Conservation (phyloP, 2,329 filamentous ascomycete genomes). For the Diaporthe ampelina region DNA sequence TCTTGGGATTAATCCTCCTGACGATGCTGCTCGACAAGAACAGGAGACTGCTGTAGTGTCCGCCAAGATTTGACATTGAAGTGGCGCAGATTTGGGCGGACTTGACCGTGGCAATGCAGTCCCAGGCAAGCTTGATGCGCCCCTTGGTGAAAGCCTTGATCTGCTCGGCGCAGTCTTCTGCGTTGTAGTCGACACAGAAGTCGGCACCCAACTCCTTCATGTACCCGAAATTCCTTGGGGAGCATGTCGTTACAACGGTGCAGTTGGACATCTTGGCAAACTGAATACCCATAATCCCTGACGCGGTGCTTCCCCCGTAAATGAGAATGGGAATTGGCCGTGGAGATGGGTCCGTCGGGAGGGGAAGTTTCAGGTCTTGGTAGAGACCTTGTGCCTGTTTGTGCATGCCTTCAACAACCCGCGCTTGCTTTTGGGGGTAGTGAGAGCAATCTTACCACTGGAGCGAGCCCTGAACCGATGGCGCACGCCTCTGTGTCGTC, state of each 20-base stretch:
- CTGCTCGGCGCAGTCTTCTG: background rate
- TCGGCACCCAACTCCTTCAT: constrained; percentile 59
- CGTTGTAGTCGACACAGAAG: constrained; percentile 60
- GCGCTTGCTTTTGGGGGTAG: too few species aligned
- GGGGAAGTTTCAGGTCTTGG: background rate
- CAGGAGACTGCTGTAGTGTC: background rate
- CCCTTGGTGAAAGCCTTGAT: background rate
- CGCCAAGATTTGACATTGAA: background rate
- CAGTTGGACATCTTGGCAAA: background rate
- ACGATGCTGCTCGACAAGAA: background rate
- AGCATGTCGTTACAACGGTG: constrained; percentile 57
- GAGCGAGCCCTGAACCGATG: too few species aligned
- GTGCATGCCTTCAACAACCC: too few species aligned
- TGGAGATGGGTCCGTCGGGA: background rate
- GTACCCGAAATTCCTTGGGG: constrained; percentile 56
- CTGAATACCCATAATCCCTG: background rate
- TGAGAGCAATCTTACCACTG: too few species aligned
- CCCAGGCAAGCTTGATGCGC: background rate
- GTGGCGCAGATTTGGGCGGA: background rate
- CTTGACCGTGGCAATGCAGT: background rate
- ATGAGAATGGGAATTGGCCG: background rate
- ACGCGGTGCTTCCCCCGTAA: background rate
- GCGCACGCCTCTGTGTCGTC: too few species aligned
- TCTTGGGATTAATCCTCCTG: background rate
- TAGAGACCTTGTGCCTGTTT: background rate